These are phyloP conservation scores for Avicennia marina DNA, from an alignment of 257 asterid species.

Conservation along the genomic window DNA sequence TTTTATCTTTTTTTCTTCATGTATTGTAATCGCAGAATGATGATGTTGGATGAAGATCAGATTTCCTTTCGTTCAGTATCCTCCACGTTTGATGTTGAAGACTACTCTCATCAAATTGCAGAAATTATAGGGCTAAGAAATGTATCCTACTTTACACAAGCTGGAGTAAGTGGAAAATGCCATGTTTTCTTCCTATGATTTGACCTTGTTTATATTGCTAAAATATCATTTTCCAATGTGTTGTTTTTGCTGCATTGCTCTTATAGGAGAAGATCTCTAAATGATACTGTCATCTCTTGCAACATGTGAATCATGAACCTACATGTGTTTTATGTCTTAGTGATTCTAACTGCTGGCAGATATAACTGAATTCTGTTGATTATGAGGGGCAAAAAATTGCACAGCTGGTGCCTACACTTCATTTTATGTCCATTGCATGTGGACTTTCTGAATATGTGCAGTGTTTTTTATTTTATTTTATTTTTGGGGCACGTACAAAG, in stretches of 20 bases:
- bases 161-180: constrained; percentile 66
- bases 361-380: too few species aligned
- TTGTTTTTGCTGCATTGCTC: not conserved
- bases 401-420: not conserved
- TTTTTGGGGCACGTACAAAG: too few species aligned
- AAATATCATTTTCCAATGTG: not conserved
- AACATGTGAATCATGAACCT: not conserved
- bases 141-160: constrained; percentile 74
- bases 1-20: not conserved
- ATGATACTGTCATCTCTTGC: not conserved
- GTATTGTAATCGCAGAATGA: constrained; percentile 57
- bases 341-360: not conserved
- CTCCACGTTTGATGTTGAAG: constrained; percentile 89
- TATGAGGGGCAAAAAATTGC: too few species aligned
- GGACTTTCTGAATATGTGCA: not conserved
- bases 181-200: constrained; percentile 2
- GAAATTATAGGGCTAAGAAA: constrained; percentile 92
- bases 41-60: constrained; percentile 99
- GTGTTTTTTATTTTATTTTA: too few species aligned
- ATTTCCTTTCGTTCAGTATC: constrained; percentile 90
- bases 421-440: not conserved
- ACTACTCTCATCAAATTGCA: constrained; percentile 96
- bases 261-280: not conserved
- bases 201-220: not conserved
- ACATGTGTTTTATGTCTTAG: not conserved